Conservation (phyloP, 768 basidiomycete genomes). For the Boletus tomentosulus region DNA sequence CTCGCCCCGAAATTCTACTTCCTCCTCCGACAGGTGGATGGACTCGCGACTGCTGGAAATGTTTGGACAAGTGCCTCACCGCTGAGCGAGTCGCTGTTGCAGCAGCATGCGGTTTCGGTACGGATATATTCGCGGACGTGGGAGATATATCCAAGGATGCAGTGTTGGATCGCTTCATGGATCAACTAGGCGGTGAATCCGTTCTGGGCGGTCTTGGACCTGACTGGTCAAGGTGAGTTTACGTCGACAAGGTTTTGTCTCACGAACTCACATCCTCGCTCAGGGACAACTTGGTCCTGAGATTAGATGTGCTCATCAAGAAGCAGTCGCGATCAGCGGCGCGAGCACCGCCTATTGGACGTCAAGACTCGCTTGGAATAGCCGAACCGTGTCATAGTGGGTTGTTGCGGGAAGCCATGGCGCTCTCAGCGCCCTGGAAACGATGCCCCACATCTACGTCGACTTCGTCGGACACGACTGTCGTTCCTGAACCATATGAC, state of each 20-base stretch:
- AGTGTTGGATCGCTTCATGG: conserved; percentile 60
- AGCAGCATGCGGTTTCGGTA: conserved; percentile 20
- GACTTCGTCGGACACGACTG: conserved; percentile 19
- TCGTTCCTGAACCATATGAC: conserved; percentile 37
- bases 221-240: conserved; percentile 55
- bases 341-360: not conserved
- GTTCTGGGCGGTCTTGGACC: conserved; percentile 40
- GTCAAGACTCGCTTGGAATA: conserved; percentile 18
- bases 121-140: conserved; percentile 45
- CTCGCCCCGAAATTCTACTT: not conserved
- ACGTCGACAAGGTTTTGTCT: not conserved
- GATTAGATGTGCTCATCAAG: conserved; percentile 30
- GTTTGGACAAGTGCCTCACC: conserved; percentile 73
- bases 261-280: not conserved
- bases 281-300: conserved; percentile 23
- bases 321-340: conserved; percentile 19
- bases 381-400: conserved; percentile 51
- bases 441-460: conserved; percentile 14
- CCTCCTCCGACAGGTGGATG: conserved; percentile 38
- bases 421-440: conserved; percentile 16
- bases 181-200: conserved; percentile 44
- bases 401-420: conserved; percentile 37
- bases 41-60: conserved; percentile 78
- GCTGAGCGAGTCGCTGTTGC: conserved; percentile 59
- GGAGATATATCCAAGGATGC: conserved; percentile 49